A percentile compares a stretch with the other conserved stretches of the same genome.
These are phyloP conservation scores for Pythium dissimile DNA, from an alignment of 352 stramenopile species.

Conservation along the genomic window DNA sequence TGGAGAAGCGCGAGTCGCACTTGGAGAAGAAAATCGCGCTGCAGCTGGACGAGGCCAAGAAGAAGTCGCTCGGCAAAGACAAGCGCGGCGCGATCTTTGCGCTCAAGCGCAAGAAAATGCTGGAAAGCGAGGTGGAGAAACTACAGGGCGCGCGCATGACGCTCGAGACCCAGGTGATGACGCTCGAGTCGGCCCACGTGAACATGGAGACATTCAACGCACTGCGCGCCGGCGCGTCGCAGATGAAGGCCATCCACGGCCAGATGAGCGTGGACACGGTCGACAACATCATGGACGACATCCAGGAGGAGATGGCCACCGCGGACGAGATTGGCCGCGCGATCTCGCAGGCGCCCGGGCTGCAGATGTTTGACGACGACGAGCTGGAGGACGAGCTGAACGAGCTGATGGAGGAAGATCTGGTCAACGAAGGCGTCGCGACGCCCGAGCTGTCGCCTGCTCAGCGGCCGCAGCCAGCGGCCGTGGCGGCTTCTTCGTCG, in stretches of 20 bases:
- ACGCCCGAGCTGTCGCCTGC: conserved; percentile 88
- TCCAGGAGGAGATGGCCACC: conserved; percentile 96
- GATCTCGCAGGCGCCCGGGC: conserved; percentile 93
- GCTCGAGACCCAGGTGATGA: conserved; percentile 92
- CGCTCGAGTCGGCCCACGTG: conserved; percentile 88
- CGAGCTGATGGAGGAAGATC: conserved; percentile 92
- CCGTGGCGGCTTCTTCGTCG: no score
- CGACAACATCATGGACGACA: conserved; percentile 98
- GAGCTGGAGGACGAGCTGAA: conserved; percentile 94
- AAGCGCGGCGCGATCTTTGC: conserved; percentile 97
- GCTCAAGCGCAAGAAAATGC: conserved; percentile 99
- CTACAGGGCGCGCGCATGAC: conserved; percentile 96
- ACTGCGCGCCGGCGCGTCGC: conserved; percentile 88
- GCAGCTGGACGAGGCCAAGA: conserved; percentile 93
- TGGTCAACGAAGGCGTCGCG: conserved; percentile 89
- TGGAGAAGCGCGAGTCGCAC: conserved; percentile 94
- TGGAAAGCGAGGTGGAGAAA: conserved; percentile 97
- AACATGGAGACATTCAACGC: conserved; percentile 98
- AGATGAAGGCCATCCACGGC: conserved; percentile 95
- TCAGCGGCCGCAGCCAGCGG: no score
- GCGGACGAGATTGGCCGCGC: conserved; percentile 93
- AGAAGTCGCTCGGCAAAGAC: conserved; percentile 95
- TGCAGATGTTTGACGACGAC: conserved; percentile 91
- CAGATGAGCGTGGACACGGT: conserved; percentile 97
- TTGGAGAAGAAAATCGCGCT: conserved; percentile 96